Base-by-base conservation (phyloP, 2,329 filamentous ascomycete genomes). In the Colletotrichum gloeosporioides region DNA sequence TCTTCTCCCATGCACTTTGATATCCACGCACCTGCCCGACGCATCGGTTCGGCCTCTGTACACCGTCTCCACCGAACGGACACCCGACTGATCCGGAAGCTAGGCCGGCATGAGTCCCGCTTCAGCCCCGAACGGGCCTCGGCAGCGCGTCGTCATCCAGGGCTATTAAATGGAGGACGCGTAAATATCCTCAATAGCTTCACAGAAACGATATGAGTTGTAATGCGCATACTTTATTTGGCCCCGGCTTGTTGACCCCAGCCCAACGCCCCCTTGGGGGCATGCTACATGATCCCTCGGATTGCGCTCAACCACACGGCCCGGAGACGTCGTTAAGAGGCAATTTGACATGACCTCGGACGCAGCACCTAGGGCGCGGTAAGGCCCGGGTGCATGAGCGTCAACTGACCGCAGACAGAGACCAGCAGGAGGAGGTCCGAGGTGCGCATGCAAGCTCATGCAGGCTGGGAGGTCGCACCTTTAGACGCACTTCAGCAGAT, bases 81-180 rank as follows among this genome's bases (percentile, higher is more conserved):
- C 39, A 34, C 44, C 73, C 70, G 59, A 69, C 69, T 22, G 64
- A 69, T 69, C 49, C 73, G 70, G 73, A 73, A 73, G 34, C 32
- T 34, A 69, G 27, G 29, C 70, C 73, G 70, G 64, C 44, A 53
- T 49, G 29, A 64, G 44, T 29, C 39, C 39, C 31, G 57, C 63
- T 39, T 55, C 55, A 65, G 44, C 44, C 27, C 70, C 70, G 64
- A 44, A 63, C 25, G 55, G 65, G 36, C 32, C 55, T 49, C 22
- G 57, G 18, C 18, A 66, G 16, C 34, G 27, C 27, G 15, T 73
- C 62, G 31, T 63, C 62, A 70, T 69, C 39, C 39, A 27, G 18
- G 16, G 31, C n/a, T 49, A 57, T 59, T 53, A n/a, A 16, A 15
- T 57, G 8, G 18, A n/a, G 63, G 39, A 53, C 39, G 59, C 59